Conservation (phyloP, 306 rosid genomes). For the Casuarina equisetifolia region DNA sequence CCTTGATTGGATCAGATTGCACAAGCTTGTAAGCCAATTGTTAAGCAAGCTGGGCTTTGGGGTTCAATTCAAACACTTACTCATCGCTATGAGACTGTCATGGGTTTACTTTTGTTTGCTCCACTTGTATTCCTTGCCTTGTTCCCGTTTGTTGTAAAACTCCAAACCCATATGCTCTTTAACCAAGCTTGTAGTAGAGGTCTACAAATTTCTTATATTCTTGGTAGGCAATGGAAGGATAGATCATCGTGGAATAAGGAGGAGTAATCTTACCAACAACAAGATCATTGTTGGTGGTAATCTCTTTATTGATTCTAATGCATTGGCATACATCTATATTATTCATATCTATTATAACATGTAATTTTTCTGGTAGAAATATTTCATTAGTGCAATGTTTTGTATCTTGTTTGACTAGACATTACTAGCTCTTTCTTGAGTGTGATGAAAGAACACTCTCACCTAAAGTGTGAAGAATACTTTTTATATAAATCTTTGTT, state of each 20-base stretch:
- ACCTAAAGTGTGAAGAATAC: background rate
- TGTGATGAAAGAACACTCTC: background rate
- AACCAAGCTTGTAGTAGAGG: constrained; percentile 59
- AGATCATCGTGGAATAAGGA: constrained; percentile 68
- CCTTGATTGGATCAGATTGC: constrained; percentile 5
- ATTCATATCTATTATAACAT: background rate
- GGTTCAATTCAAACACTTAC: no score
- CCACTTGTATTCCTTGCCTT: no score
- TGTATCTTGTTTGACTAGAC: no score
- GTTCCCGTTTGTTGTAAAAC: no score
- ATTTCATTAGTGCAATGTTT: constrained; percentile 10
- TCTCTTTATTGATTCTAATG: background rate
- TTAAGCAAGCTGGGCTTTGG: no score
- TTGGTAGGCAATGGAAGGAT: constrained; percentile 87
- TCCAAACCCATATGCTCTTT: no score
- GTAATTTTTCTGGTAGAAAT: constrained; percentile 16
- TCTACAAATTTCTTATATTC: constrained; percentile 82
- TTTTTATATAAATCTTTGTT: no score
- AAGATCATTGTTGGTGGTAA: background rate
- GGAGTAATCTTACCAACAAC: constrained; percentile 39
- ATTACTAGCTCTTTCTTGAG: background rate
- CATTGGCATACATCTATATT: background rate
- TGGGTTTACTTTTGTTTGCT: no score
- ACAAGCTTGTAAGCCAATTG: no score
- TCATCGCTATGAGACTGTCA: no score